These are phyloP conservation scores for Beauveria asiatica DNA, from an alignment of 2,329 filamentous ascomycete species.

Conservation along the genomic window DNA sequence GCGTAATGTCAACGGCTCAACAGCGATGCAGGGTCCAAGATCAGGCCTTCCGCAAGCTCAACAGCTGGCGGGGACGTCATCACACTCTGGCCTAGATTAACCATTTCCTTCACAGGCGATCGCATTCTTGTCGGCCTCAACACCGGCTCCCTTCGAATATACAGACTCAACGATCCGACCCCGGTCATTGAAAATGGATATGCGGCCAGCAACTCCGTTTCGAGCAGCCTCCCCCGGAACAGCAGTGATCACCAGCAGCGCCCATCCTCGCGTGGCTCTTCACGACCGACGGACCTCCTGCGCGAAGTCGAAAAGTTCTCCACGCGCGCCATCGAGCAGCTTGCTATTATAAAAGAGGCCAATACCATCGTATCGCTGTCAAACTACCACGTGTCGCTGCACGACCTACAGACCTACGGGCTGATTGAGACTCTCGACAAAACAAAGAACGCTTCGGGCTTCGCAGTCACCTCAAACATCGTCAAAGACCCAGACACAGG, in stretches of 20 bases:
- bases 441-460: constrained; percentile 81
- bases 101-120: constrained; percentile 50
- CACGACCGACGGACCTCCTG: constrained; percentile 68
- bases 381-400: constrained; percentile 79
- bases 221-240: constrained; percentile 21
- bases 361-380: constrained; percentile 85
- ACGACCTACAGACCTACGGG: constrained; percentile 80
- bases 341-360: constrained; percentile 92
- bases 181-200: constrained; percentile 25
- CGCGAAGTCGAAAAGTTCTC: constrained; percentile 95
- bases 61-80: neutral
- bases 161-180: constrained; percentile 69
- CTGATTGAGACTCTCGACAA: constrained; percentile 69
- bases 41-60: neutral
- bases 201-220: constrained; percentile 13
- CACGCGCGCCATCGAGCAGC: constrained; percentile 78
- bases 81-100: constrained; percentile 6
- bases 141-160: constrained; percentile 80
- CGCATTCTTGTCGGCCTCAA: constrained; percentile 86
- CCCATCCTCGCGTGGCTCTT: constrained; percentile 22
- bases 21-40: neutral
- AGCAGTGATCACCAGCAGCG: constrained; percentile 17
- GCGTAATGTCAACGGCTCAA: constrained; percentile 19
- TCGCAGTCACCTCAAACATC: constrained; percentile 92
- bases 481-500: constrained; percentile 80